A percentile compares a stretch with the other conserved stretches of the same genome.
phyloP scores from a whole-genome alignment of 163 green algal genomes.

The Coccomyxa subellipsoidea region DNA sequence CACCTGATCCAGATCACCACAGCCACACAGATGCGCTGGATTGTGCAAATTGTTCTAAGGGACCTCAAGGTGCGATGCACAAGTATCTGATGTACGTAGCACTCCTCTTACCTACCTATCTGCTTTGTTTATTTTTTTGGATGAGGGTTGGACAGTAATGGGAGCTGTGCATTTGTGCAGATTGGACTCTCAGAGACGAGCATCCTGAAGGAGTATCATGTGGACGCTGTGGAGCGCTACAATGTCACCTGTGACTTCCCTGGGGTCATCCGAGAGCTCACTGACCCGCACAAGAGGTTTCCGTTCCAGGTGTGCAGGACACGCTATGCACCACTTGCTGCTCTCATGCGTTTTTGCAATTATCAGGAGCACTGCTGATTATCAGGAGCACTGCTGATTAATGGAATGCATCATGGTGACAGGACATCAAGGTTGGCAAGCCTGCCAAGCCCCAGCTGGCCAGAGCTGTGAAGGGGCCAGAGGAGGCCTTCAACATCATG shows the following conservation, averaged over 20 bases:
- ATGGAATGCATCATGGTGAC: not conserved
- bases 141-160: not conserved
- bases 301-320: constrained; percentile 19
- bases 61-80: constrained; percentile 52
- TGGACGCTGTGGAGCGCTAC: constrained; percentile 49
- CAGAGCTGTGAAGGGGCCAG: constrained; percentile 16
- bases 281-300: constrained; percentile 33
- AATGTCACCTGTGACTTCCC: constrained; percentile 43
- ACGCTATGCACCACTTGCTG: too few species aligned
- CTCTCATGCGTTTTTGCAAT: too few species aligned
- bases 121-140: not conserved
- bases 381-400: too few species aligned
- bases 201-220: constrained; percentile 52
- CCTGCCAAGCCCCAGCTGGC: constrained; percentile 46
- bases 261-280: constrained; percentile 44
- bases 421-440: constrained; percentile 46
- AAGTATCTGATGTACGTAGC: not conserved
- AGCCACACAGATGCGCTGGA: constrained; percentile 53
- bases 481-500: constrained; percentile 52
- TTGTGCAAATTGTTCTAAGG: constrained; percentile 63
- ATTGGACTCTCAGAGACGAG: constrained; percentile 41
- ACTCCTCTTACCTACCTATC: not conserved
- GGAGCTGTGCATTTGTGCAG: constrained; percentile 26
- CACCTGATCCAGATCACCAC: constrained; percentile 29
- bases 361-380: too few species aligned